Conservation (phyloP, 768 basidiomycete species). For the Psilocybe cubensis region DNA sequence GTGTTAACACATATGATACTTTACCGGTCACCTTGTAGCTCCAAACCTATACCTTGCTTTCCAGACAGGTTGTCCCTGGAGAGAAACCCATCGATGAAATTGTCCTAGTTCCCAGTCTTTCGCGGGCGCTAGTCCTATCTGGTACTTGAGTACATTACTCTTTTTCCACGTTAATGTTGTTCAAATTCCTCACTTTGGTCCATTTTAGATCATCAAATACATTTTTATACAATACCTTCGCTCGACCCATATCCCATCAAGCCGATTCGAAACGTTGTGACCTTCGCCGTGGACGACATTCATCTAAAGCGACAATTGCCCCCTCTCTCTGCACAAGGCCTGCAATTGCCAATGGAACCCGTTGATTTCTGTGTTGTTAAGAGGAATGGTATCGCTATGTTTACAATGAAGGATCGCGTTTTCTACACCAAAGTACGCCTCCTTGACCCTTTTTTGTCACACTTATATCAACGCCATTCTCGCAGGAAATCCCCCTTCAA, state of each 20-base stretch:
- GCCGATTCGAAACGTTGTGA: slow-evolving; percentile 79
- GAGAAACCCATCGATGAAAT: slow-evolving; percentile 82
- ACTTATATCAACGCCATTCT: neutral
- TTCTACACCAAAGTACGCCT: slow-evolving; percentile 57
- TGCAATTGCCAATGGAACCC: slow-evolving; percentile 43
- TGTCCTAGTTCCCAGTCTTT: slow-evolving; percentile 75
- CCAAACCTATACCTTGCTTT: slow-evolving; percentile 67
- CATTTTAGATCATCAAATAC: slow-evolving; percentile 60
- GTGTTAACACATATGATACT: neutral
- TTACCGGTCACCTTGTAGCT: slow-evolving; percentile 33
- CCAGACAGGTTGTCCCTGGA: slow-evolving; percentile 69
- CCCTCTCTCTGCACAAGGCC: slow-evolving; percentile 35
- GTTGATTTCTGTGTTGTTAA: slow-evolving; percentile 80
- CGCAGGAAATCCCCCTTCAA: slow-evolving; percentile 73
- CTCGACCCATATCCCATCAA: slow-evolving; percentile 79
- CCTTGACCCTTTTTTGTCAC: neutral
- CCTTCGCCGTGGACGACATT: slow-evolving; percentile 83
- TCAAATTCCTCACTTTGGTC: slow-evolving; percentile 8
- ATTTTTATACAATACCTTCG: slow-evolving; percentile 81
- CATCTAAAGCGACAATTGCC: slow-evolving; percentile 59
- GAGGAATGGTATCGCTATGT: slow-evolving; percentile 63
- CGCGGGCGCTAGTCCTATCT: slow-evolving; percentile 74
- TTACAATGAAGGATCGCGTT: slow-evolving; percentile 65
- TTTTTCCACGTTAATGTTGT: neutral
- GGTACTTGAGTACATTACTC: slow-evolving; percentile 47